Base-by-base conservation (phyloP, 805 yeast genomes). In the Nakazawaea pomicola region DNA sequence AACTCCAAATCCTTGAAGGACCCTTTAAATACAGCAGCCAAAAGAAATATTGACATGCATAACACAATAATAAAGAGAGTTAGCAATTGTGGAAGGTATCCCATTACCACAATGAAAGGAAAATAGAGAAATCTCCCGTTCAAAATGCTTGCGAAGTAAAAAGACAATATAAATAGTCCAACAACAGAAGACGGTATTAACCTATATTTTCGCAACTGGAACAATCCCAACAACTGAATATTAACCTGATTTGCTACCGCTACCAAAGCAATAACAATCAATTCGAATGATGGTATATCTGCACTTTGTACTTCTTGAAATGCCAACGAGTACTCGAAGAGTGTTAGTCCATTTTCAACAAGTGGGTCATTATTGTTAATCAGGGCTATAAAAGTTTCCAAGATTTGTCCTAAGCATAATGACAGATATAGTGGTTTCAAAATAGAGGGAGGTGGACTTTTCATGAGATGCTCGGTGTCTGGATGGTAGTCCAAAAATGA, bases 281-380 rank as follows among this genome's bases (percentile, higher is more conserved):
- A 62, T 53, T 70, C 85, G 36, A 66, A 71, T 1, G 79, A 71
- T 24, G 79, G 87, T 36, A 68, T 61, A 40, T 41, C 62, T 25
- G 65, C 60, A 33, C 68, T 65, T 55, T 72, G 83, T 43, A 73
- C 79, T 50, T 84, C 93, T 51, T 83, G 90, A 53, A 82, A 82
- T 10, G 87, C 85, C 12, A 83, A 56, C 4, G 91, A 81, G 51
- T 78, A 82, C 56, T 85, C 93, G 58, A 84, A 83, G 27, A 84
- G 60, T 0, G 93, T 80, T 47, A 83, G 64, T 0, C 87, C 87
- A 12, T 80, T 72, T 42, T 82, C 90, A 16, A 76, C 70, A 41
- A 70, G 67, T 6, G 87, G 83, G 19, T 62, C 58, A 32, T 64
- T 64, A 8, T 84, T 85, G 41, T 71, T 68, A 7, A 78, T 67